Evolutionary conservation across 331 rosid genomes (phyloP).

Genomic region (Pyrus hybrid): DNA sequence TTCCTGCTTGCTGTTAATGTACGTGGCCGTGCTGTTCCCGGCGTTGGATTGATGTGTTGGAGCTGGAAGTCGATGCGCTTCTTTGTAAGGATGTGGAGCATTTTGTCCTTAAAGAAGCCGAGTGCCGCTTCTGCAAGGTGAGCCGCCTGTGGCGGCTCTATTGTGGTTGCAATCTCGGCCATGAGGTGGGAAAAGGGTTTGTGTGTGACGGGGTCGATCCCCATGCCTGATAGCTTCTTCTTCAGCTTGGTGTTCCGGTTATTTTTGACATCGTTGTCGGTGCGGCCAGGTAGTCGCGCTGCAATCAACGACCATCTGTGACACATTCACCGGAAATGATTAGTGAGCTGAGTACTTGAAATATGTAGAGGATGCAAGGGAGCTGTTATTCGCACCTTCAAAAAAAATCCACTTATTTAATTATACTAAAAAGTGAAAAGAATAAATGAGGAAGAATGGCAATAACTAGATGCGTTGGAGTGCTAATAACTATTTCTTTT

Average conservation of each 20-base stretch:
- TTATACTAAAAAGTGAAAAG: too few species aligned
- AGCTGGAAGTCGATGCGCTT: conserved; percentile 56
- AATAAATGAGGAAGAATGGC: too few species aligned
- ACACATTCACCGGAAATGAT: conserved; percentile 5
- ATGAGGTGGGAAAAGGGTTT: conserved; percentile 68
- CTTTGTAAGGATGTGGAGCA: conserved; percentile 67
- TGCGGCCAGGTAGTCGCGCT: conserved; percentile 63
- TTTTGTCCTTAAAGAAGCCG: conserved; percentile 75
- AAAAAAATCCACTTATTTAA: too few species aligned
- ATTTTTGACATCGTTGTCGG: conserved; percentile 67
- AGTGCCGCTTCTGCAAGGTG: conserved; percentile 73
- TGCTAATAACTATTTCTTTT: too few species aligned
- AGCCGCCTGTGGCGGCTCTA: conserved; percentile 64
- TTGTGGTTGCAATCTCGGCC: conserved; percentile 74
- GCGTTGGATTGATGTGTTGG: conserved; percentile 36
- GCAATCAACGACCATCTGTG: conserved; percentile 79
- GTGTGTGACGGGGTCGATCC: conserved; percentile 70
- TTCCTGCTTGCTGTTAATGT: conserved; percentile 40
- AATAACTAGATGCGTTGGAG: too few species aligned
- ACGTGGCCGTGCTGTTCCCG: conserved; percentile 27
- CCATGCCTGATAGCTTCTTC: conserved; percentile 61
- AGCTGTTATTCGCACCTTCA: too few species aligned
- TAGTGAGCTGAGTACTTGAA: background rate
- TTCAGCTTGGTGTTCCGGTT: conserved; percentile 75
- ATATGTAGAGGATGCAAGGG: background rate